Base-by-base conservation (phyloP, 768 basidiomycete species). In the Tremella mesenterica region DNA sequence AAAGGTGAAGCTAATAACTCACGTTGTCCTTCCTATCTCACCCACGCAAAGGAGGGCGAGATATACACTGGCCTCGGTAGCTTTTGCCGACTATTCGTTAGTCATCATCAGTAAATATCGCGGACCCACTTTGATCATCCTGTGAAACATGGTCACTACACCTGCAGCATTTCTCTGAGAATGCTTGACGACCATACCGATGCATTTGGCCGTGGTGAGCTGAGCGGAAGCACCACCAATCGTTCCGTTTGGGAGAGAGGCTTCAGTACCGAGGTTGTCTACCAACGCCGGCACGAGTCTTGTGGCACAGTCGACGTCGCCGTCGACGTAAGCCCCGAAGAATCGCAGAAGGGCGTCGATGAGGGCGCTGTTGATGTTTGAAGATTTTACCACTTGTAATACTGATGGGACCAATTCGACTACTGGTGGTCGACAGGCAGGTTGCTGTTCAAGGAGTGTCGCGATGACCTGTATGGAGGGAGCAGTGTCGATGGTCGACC, bases 1-100 rank as follows among this genome's bases (percentile, higher is more conserved):
- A 14, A 12, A 30, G 39, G 48, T 34, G 31, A 48, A 48, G 1
- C 10, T 38, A 31, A 20, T 0, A 33, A 76, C 82, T 55, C 53
- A 95, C 92, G 88, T 83, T 64, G 83, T 84, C 29, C 92, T 84
- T 28, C 93, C 95, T 34, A 97, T 79, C 72, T 97, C 95, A 44
- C 95, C 95, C 46, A 97, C 78, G 34, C 89, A 85, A 13, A 95
- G 77, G 50, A 97, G 77, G 60, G 88, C 86, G 21, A 99, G 79
- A 28, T 89, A 83, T 6, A 88, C 79, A 34, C 83, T 77, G 1
- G 81, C 77, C 16, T 85, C 74, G 58, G 81, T 81, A 6, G 83
- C 80, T 69, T 76, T 75, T 29, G 30, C 4, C 3, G 63, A 57
- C 65, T 67, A 3, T 23, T 77, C 78, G 81, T 55, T 25, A 18